These are phyloP conservation scores for Ogataea dorogensis DNA, from an alignment of 805 yeast genomes.

Conservation along the genomic window DNA sequence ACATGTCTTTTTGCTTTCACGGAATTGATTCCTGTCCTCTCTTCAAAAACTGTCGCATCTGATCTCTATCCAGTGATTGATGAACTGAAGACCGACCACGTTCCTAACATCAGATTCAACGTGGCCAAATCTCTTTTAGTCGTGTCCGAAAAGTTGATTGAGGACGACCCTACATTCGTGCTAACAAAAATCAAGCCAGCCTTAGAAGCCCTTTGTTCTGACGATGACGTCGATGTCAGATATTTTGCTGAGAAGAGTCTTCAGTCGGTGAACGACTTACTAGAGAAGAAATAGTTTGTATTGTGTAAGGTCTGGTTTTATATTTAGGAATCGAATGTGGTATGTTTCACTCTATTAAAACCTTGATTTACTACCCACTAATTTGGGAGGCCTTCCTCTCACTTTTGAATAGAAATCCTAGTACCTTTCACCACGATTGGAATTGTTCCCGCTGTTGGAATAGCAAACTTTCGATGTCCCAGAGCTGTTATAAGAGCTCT, in stretches of 20 bases:
- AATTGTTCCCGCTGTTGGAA: slow-evolving; percentile 66
- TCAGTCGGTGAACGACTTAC: slow-evolving; percentile 17
- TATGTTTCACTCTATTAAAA: too few species aligned
- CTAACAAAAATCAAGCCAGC: slow-evolving; percentile 57
- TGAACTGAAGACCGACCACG: slow-evolving; percentile 71
- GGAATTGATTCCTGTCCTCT: slow-evolving; percentile 72
- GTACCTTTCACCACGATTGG: slow-evolving; percentile 53
- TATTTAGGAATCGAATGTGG: too few species aligned
- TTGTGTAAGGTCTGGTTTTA: neutral
- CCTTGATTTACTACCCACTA: too few species aligned
- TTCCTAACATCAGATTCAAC: slow-evolving; percentile 94
- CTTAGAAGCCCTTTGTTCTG: slow-evolving; percentile 62
- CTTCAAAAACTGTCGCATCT: slow-evolving; percentile 52
- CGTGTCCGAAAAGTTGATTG: slow-evolving; percentile 51
- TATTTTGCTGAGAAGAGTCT: slow-evolving; percentile 68
- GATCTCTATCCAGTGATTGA: slow-evolving; percentile 79
- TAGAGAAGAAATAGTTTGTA: slow-evolving; percentile 13
- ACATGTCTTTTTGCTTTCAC: slow-evolving; percentile 88
- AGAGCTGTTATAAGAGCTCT: slow-evolving; percentile 49
- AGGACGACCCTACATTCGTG: slow-evolving; percentile 39
- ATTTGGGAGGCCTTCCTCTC: too few species aligned
- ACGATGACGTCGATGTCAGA: slow-evolving; percentile 85
- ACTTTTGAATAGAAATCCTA: slow-evolving; percentile 11
- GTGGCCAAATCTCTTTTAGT: slow-evolving; percentile 80
- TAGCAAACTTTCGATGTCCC: slow-evolving; percentile 54